Percentiles rank a stretch among this genome's conserved stretches.
Evolutionary conservation across 2,329 filamentous ascomycete genomes (phyloP).

Genomic region (Alternaria incomplexa): DNA sequence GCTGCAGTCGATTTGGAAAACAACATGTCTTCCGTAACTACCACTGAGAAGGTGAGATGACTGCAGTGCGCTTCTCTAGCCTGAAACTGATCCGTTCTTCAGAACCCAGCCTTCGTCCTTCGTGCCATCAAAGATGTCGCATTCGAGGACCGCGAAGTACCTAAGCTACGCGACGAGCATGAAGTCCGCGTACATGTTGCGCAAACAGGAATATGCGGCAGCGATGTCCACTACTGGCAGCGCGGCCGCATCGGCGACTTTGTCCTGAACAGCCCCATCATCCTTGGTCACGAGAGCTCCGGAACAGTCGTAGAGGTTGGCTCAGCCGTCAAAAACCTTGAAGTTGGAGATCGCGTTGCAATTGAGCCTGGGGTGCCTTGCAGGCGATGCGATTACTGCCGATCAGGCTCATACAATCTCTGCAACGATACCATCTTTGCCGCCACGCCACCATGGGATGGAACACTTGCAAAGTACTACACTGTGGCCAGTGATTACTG

Average conservation of each 20-base stretch:
- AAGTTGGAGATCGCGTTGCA: slow-evolving; percentile 35
- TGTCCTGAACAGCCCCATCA: slow-evolving; percentile 28
- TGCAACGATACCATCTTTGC: slow-evolving; percentile 32
- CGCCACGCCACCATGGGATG: slow-evolving; percentile 33
- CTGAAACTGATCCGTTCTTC: not conserved
- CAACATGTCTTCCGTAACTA: not conserved
- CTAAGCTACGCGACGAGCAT: slow-evolving; percentile 33
- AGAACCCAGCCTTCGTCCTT: slow-evolving; percentile 58
- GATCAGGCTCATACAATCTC: slow-evolving; percentile 29
- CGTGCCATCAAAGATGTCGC: slow-evolving; percentile 53
- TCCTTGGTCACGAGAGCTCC: slow-evolving; percentile 38
- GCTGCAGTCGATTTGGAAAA: not conserved
- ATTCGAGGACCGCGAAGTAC: slow-evolving; percentile 54
- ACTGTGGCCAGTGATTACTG: slow-evolving; percentile 31
- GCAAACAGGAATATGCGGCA: slow-evolving; percentile 84
- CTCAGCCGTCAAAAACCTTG: slow-evolving; percentile 27
- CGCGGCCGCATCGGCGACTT: slow-evolving; percentile 32
- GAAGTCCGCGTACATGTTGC: slow-evolving; percentile 79
- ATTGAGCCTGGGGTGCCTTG: slow-evolving; percentile 35
- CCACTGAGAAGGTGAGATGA: not conserved
- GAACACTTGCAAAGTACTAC: slow-evolving; percentile 35
- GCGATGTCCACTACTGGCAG: slow-evolving; percentile 51
- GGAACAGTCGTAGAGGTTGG: slow-evolving; percentile 31
- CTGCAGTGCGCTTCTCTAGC: not conserved
- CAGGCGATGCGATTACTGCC: slow-evolving; percentile 24